Percentiles rank a stretch among this genome's conserved stretches.
Conservation (phyloP, 192 early-diverging fungal genomes). For the Phlyctochytrium planicorne region DNA sequence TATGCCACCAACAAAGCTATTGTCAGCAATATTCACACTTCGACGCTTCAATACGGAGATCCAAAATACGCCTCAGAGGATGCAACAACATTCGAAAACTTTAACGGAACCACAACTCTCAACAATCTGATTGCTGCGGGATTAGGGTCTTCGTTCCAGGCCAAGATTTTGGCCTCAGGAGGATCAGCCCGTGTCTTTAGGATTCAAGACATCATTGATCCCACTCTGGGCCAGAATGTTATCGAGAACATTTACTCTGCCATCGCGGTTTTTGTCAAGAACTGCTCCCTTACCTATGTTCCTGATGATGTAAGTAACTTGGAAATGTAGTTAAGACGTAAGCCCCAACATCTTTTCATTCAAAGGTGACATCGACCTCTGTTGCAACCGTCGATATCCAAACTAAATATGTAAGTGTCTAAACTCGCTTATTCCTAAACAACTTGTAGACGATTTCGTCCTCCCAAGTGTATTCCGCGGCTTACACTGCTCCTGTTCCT, state of each 20-base stretch:
- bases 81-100: conserved; percentile 20
- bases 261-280: conserved; percentile 26
- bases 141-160: conserved; percentile 30
- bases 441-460: not conserved
- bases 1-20: not conserved
- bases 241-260: conserved; percentile 32
- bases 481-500: not conserved
- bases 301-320: not conserved
- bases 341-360: not conserved
- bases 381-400: conserved; percentile 20
- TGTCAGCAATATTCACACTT: conserved; percentile 29
- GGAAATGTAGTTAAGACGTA: not conserved
- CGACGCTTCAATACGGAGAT: conserved; percentile 39
- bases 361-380: conserved; percentile 20
- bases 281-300: conserved; percentile 22
- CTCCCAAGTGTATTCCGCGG: not conserved
- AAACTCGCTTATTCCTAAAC: not conserved
- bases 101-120: conserved; percentile 29
- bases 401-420: conserved; percentile 3
- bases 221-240: conserved; percentile 18
- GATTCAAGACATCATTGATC: conserved; percentile 36
- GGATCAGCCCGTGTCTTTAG: conserved; percentile 35
- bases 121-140: conserved; percentile 11
- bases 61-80: conserved; percentile 23
- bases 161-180: conserved; percentile 24